These are phyloP conservation scores for Fonsecaea erecta DNA, from an alignment of 2,329 filamentous ascomycete genomes.

Conservation along the genomic window DNA sequence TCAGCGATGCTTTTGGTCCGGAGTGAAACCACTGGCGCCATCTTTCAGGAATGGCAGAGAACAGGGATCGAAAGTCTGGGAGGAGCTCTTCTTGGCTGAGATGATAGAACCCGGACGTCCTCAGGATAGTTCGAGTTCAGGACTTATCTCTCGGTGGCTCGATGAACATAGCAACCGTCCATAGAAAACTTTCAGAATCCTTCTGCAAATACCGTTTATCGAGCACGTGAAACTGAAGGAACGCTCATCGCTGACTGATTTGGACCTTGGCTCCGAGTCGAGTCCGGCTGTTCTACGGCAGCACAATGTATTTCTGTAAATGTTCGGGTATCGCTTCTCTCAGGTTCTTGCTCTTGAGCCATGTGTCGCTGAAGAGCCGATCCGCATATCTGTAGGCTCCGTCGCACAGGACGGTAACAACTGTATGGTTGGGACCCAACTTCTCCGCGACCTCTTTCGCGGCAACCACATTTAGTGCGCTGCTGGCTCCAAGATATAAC, in stretches of 20 bases:
- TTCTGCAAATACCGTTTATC: not conserved
- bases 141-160: not conserved
- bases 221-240: not conserved
- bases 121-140: not conserved
- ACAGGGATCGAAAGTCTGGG: not conserved
- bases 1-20: no score
- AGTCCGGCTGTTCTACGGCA: slow-evolving; percentile 57
- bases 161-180: not conserved
- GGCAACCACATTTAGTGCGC: slow-evolving; percentile 90
- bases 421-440: slow-evolving; percentile 83
- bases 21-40: not conserved
- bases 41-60: not conserved
- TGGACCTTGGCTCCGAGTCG: not conserved
- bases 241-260: not conserved
- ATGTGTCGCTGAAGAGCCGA: slow-evolving; percentile 86
- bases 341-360: slow-evolving; percentile 85
- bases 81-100: not conserved
- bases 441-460: slow-evolving; percentile 92
- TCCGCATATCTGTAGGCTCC: slow-evolving; percentile 98
- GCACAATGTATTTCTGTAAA: slow-evolving; percentile 90
- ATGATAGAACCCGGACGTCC: no score
- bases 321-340: slow-evolving; percentile 79
- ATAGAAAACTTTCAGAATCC: not conserved
- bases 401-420: slow-evolving; percentile 93
- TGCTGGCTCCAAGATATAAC: slow-evolving; percentile 91